These are phyloP conservation scores for Pueraria montana DNA, from an alignment of 306 rosid species.

Conservation along the genomic window DNA sequence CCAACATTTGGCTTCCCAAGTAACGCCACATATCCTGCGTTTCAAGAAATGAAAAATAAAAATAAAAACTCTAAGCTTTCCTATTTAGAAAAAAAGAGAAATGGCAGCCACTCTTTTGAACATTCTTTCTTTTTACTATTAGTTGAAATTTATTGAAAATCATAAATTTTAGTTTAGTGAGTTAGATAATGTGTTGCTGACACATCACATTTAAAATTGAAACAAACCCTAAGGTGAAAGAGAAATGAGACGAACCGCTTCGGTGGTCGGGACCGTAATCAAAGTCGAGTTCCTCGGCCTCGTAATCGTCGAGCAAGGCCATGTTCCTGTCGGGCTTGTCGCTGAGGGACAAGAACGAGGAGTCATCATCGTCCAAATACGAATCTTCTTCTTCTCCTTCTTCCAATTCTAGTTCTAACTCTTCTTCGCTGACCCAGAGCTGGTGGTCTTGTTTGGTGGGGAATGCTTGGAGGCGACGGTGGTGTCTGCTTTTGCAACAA, in stretches of 20 bases:
- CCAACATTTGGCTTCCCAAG: constrained; percentile 98
- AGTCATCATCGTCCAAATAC: constrained; percentile 55
- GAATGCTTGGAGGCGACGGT: constrained; percentile 41
- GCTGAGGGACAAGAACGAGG: constrained; percentile 79
- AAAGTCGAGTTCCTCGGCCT: constrained; percentile 75
- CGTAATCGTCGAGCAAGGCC: constrained; percentile 81
- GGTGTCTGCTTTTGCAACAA: constrained; percentile 39
- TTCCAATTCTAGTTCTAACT: not conserved
- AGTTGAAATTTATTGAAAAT: too few species aligned
- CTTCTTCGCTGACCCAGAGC: constrained; percentile 43
- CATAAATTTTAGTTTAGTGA: too few species aligned
- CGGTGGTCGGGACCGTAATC: constrained; percentile 65
- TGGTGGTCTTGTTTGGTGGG: constrained; percentile 26
- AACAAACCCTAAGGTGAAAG: constrained; percentile 19
- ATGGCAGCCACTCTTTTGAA: too few species aligned
- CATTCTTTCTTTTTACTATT: too few species aligned
- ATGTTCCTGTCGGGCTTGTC: constrained; percentile 83
- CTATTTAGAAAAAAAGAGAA: not conserved
- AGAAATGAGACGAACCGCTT: constrained; percentile 63
- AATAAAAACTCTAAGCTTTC: not conserved
- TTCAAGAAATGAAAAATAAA: constrained; percentile 2
- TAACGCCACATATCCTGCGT: constrained; percentile 90
- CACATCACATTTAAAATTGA: too few species aligned
- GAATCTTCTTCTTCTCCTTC: constrained; percentile 41
- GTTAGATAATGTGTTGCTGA: too few species aligned